Base-by-base conservation (phyloP, 179 eudicot genomes). In the Drosera spatulata region DNA sequence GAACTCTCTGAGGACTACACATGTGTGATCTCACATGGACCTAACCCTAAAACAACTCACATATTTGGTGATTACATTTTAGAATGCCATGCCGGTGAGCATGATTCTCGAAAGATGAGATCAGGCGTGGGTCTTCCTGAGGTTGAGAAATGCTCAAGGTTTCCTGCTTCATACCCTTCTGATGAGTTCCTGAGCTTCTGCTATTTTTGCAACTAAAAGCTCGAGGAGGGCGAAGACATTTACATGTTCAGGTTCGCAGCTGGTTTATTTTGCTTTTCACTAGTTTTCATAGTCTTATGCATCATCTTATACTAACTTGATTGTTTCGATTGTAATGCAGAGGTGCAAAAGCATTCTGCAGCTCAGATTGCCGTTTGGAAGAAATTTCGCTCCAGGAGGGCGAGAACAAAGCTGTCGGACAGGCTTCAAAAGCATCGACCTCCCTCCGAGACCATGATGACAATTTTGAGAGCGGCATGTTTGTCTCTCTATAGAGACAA, bases 1-100 rank as follows among this genome's bases (percentile, higher is more conserved):
- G 95, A 85, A 76, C 95, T 81, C 68, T 91, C 94, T 52, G 97
- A 22, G 33, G 33, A 22, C 33, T 22, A 22, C 33, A 22, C 33
- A 22, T 22, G 33, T 22, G 33, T 22, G 9, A 91, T 70, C 59
- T 77, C 81, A 52, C 86, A 72, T 67, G 97, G 97, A 53, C 88
- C 97, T 5, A 82, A 85, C 67, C 85, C 97, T 6, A 85, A 81
- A 76, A 82, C 85, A 56, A 87, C 88, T 67, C 97, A 87, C 76
- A 91, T 91, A 55, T 87, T 81, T 82, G 82, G 88, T 78, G 96
- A 87, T 72, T 75, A 78, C 65, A 71, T 91, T 87, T 83, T 91
- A 60, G 85, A 88, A 74, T 71, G 97, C 80, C 86, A 85, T 85
- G 4, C 53, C 13, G 75, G 66, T 73, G 82, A 64, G 15, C 55